Evolutionary conservation across 371 early-diverging fungal species (phyloP).

Genomic region (Rhizopus sp.): DNA sequence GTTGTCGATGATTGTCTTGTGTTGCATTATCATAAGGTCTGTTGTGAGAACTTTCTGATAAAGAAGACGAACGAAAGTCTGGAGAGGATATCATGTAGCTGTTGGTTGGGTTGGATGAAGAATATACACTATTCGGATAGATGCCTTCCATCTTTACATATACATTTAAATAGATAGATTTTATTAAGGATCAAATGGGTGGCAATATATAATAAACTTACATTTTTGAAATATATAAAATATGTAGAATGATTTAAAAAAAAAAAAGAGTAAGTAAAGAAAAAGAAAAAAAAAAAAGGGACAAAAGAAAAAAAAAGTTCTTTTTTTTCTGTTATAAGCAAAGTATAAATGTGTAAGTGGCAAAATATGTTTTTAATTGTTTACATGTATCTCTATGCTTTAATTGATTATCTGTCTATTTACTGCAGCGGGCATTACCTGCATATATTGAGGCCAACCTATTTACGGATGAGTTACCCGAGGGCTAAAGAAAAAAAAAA

Average conservation of each 20-base stretch:
- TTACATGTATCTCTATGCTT: conserved; percentile 8
- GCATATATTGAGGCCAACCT: conserved; percentile 28
- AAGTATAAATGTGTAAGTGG: conserved; percentile 4
- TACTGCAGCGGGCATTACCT: conserved; percentile 37
- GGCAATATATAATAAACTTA: not conserved
- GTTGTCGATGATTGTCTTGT: not conserved
- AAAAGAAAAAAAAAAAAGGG: not conserved
- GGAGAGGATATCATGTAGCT: not conserved
- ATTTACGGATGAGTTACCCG: conserved; percentile 3
- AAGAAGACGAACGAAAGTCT: not conserved
- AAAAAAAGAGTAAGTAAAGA: not conserved
- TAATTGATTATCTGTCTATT: conserved; percentile 31
- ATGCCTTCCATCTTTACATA: conserved; percentile 42
- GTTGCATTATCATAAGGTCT: not conserved
- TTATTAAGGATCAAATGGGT: no score
- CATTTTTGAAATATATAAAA: not conserved
- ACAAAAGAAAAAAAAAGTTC: conserved; percentile 1
- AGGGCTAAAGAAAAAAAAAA: not conserved
- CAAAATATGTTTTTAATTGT: not conserved
- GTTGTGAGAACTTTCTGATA: not conserved
- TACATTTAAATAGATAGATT: not conserved
- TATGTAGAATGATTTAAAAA: not conserved
- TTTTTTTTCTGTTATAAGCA: conserved; percentile 5
- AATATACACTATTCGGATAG: conserved; percentile 37
- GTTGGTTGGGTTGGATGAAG: conserved; percentile 11